Percentiles rank a stretch among this genome's conserved stretches.
Evolutionary conservation across 2,329 filamentous ascomycete species (phyloP).

Genomic region (Colletotrichum trifolii): DNA sequence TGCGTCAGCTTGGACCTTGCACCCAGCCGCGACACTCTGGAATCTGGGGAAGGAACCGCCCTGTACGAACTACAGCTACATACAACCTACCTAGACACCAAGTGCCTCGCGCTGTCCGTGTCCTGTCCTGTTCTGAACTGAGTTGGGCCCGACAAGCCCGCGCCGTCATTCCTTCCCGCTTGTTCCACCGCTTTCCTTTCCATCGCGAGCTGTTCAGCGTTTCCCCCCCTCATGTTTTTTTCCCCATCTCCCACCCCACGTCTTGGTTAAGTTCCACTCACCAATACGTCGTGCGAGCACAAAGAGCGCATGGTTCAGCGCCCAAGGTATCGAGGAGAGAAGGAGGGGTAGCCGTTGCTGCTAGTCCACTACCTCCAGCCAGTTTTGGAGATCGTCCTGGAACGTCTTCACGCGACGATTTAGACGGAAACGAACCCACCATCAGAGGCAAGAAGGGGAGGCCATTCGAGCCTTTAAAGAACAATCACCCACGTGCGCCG

Average conservation of each 20-base stretch:
- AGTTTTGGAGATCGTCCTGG: too few relatives aligned
- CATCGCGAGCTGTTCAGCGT: constrained; percentile 15
- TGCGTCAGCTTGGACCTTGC: constrained; percentile 10
- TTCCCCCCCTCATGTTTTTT: background rate
- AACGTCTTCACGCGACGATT: too few relatives aligned
- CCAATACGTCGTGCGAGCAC: background rate
- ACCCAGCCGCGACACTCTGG: constrained; percentile 14
- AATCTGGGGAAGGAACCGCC: constrained; percentile 35
- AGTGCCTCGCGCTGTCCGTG: constrained; percentile 21
- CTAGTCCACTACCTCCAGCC: background rate
- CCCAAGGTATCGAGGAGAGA: background rate
- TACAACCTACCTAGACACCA: constrained; percentile 7
- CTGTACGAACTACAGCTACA: constrained; percentile 15
- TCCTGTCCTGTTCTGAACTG: background rate
- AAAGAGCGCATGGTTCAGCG: constrained; percentile 21
- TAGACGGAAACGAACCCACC: too few relatives aligned
- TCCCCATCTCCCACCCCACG: background rate
- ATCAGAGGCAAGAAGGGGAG: too few relatives aligned
- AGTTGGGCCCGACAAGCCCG: constrained; percentile 18
- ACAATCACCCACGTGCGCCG: too few relatives aligned
- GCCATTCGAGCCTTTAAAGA: too few relatives aligned
- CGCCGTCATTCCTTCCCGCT: constrained; percentile 24
- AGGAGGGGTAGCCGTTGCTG: constrained; percentile 27
- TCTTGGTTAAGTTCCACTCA: background rate
- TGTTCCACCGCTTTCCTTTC: constrained; percentile 23